Percentiles rank a stretch among this genome's conserved stretches.
phyloP scores from a whole-genome alignment of 768 basidiomycete species.

The Lactarius akahatsu region DNA sequence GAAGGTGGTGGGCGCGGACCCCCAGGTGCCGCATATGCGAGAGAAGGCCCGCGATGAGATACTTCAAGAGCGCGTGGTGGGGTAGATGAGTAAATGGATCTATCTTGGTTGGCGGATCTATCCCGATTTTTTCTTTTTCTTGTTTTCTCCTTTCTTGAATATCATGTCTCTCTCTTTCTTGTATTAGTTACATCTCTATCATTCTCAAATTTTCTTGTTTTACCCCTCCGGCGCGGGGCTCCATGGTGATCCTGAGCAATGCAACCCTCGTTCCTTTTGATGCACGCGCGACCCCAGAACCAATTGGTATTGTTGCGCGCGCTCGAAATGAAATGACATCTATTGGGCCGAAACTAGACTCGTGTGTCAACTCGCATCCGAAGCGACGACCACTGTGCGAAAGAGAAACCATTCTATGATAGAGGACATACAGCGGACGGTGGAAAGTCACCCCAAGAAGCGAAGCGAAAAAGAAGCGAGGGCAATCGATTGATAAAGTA shows the following conservation, averaged over 20 bases:
- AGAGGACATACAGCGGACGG: not conserved
- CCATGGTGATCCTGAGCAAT: not conserved
- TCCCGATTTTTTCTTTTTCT: not conserved
- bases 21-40: constrained; percentile 7
- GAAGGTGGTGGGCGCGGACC: constrained; percentile 9
- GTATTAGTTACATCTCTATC: not conserved
- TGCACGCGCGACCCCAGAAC: not conserved
- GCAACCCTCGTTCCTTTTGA: not conserved
- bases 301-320: not conserved
- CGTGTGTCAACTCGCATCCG: not conserved
- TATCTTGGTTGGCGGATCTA: not conserved
- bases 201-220: too few species aligned
- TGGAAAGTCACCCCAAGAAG: not conserved
- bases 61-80: not conserved
- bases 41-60: constrained; percentile 14
- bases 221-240: too few species aligned
- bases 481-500: not conserved
- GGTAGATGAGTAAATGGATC: not conserved
- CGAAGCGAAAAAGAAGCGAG: not conserved
- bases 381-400: not conserved
- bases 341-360: not conserved
- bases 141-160: not conserved
- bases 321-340: not conserved
- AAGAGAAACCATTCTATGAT: not conserved
- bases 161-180: not conserved